phyloP scores from a whole-genome alignment of 768 basidiomycete species.

The Lenzites betulinus region DNA sequence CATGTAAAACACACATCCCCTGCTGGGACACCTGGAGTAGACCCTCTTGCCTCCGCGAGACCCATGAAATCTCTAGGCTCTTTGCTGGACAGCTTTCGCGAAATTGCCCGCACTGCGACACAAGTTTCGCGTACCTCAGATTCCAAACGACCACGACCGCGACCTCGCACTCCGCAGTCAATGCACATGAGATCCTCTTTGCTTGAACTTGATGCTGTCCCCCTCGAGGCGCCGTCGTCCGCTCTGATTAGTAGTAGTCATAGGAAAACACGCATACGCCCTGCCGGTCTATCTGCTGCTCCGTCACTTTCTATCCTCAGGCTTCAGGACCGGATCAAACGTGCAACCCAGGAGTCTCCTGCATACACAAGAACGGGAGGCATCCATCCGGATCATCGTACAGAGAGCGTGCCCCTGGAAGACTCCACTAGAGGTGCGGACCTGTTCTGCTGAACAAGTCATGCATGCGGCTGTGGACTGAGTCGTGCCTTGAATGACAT shows the following conservation, averaged over 20 bases:
- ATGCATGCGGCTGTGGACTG: too few relatives aligned
- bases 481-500: too few relatives aligned
- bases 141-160: neutral
- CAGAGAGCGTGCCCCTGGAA: too few relatives aligned
- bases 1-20: too few relatives aligned
- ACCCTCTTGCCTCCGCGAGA: conserved; percentile 11
- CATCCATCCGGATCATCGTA: too few relatives aligned
- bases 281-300: neutral
- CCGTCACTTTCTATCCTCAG: neutral
- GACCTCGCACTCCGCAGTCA: neutral
- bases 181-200: neutral
- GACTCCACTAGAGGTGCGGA: too few relatives aligned
- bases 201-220: too few relatives aligned
- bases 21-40: too few relatives aligned
- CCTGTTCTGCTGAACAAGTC: too few relatives aligned
- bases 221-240: too few relatives aligned
- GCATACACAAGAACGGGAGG: neutral
- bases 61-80: conserved; percentile 37
- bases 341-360: neutral
- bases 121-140: neutral
- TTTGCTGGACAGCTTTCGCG: conserved; percentile 39
- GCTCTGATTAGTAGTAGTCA: too few relatives aligned
- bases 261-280: neutral
- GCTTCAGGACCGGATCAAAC: neutral
- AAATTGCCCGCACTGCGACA: conserved; percentile 37